phyloP scores from a whole-genome alignment of 306 rosid species.

The Cucumis cinereus region DNA sequence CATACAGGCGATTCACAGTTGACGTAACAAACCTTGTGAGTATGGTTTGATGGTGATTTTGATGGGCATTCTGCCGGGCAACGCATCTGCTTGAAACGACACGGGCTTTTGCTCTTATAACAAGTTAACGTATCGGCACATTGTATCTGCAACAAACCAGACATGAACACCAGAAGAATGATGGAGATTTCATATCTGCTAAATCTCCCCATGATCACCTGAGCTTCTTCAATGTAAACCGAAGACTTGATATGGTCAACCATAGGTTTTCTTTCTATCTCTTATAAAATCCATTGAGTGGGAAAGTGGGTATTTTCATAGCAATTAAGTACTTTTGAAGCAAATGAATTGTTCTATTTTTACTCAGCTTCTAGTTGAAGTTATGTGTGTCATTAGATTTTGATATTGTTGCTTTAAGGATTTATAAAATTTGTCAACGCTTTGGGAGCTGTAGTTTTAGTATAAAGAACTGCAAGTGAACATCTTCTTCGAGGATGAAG shows the following conservation, averaged over 20 bases:
- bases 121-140: constrained; percentile 19
- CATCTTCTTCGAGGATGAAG: neutral
- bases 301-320: constrained; percentile 2
- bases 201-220: constrained; percentile 23
- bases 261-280: neutral
- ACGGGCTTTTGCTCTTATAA: constrained; percentile 19
- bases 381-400: neutral
- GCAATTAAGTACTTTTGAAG: neutral
- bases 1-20: constrained; percentile 64
- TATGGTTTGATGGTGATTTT: constrained; percentile 29
- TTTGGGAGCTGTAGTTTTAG: constrained; percentile 7
- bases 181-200: constrained; percentile 10
- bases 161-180: constrained; percentile 21
- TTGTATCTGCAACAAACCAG: constrained; percentile 19
- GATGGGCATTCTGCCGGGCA: constrained; percentile 63
- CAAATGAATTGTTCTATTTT: constrained; percentile 2
- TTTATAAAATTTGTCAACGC: constrained; percentile 19
- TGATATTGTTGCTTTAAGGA: neutral
- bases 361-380: constrained; percentile 2
- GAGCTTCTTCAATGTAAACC: neutral
- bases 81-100: constrained; percentile 24
- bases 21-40: constrained; percentile 53
- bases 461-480: neutral
- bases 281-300: constrained; percentile 17
- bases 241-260: neutral